phyloP scores from a whole-genome alignment of 805 yeast genomes.

The Suhomyces sp. region DNA sequence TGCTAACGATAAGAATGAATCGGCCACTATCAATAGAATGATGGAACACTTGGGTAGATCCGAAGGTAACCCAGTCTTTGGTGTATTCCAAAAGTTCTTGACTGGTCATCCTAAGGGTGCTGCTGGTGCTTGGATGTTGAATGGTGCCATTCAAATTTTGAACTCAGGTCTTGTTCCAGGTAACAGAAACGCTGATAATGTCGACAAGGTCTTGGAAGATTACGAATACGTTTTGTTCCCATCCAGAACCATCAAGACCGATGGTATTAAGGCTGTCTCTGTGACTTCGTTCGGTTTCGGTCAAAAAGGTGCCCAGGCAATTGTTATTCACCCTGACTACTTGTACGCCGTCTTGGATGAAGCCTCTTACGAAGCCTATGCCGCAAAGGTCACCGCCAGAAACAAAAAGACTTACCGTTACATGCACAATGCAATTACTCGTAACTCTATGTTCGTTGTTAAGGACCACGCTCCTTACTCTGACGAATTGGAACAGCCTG shows the following conservation, averaged over 20 bases:
- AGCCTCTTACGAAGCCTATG: constrained; percentile 68
- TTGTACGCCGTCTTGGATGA: constrained; percentile 78
- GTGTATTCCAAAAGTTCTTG: constrained; percentile 97
- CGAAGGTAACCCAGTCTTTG: constrained; percentile 95
- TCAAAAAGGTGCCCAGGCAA: constrained; percentile 97
- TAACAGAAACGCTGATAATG: constrained; percentile 96
- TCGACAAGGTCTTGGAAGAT: constrained; percentile 78
- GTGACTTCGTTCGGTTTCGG: constrained; percentile 98
- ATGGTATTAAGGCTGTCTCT: constrained; percentile 96
- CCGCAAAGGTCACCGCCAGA: constrained; percentile 68
- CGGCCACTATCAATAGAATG: constrained; percentile 87
- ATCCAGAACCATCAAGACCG: constrained; percentile 88
- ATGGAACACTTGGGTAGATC: constrained; percentile 93
- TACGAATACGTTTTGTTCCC: constrained; percentile 91
- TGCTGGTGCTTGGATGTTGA: constrained; percentile 99
- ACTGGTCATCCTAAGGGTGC: constrained; percentile 99
- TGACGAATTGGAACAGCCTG: constrained; percentile 82
- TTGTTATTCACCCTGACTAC: constrained; percentile 90
- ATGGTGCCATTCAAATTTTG: constrained; percentile 93
- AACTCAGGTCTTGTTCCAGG: constrained; percentile 96
- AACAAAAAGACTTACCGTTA: constrained; percentile 89
- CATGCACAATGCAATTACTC: constrained; percentile 92
- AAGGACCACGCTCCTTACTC: constrained; percentile 92
- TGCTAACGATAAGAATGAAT: constrained; percentile 98
- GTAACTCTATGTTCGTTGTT: constrained; percentile 86